Percentiles rank a stretch among this genome's conserved stretches.
phyloP scores from a whole-genome alignment of 768 basidiomycete genomes.

The Tulasnella sp. region DNA sequence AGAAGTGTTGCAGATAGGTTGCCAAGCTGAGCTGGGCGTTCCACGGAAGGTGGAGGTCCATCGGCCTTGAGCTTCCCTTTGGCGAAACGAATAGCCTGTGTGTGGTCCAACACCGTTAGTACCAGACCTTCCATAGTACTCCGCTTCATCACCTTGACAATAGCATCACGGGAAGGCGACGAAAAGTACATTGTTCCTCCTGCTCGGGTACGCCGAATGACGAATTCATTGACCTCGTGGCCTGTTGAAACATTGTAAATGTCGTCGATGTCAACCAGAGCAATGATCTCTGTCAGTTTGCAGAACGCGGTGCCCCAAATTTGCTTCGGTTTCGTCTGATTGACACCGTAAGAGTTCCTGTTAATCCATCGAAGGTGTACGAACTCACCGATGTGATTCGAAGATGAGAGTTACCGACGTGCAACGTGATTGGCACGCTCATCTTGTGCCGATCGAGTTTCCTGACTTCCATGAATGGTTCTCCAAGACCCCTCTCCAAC shows the following conservation, averaged over 20 bases:
- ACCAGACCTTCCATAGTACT: not conserved
- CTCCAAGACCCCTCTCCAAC: conserved; percentile 48
- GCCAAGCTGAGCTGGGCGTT: conserved; percentile 63
- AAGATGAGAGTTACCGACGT: conserved; percentile 57
- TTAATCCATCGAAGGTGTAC: not conserved
- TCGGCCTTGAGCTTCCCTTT: conserved; percentile 49
- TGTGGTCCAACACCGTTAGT: not conserved
- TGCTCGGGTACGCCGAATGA: conserved; percentile 61
- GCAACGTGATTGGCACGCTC: conserved; percentile 59
- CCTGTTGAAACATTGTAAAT: conserved; percentile 72
- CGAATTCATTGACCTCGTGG: conserved; percentile 61
- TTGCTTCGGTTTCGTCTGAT: conserved; percentile 48
- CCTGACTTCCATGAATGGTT: conserved; percentile 47
- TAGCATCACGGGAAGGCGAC: conserved; percentile 51
- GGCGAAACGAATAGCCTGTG: conserved; percentile 59
- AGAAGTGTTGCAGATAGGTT: conserved; percentile 78
- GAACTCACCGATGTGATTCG: conserved; percentile 65
- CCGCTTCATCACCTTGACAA: conserved; percentile 50
- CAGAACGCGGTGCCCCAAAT: conserved; percentile 59
- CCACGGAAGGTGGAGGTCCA: conserved; percentile 38
- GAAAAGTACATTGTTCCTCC: conserved; percentile 67
- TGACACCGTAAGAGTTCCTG: conserved; percentile 24
- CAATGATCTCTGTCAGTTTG: conserved; percentile 72
- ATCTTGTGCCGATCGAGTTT: conserved; percentile 56
- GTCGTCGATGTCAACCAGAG: conserved; percentile 72